Percentiles rank a stretch among this genome's conserved stretches.
Evolutionary conservation across 2,329 filamentous ascomycete genomes (phyloP).

Genomic region (Aspergillus persii): DNA sequence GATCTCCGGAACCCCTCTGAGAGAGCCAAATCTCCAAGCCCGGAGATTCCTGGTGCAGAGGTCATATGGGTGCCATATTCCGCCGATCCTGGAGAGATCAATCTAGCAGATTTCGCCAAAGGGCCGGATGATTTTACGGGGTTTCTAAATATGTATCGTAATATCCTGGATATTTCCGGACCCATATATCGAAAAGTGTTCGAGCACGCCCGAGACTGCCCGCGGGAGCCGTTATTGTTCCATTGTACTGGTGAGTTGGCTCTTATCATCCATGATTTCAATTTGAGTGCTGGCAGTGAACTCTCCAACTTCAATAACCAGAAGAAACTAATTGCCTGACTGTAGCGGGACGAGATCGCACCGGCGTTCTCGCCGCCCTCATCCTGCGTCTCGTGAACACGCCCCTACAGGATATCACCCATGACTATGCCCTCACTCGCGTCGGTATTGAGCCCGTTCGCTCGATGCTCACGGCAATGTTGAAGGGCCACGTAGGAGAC

Average conservation of each 20-base stretch:
- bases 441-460: slow-evolving; percentile 25
- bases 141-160: slow-evolving; percentile 66
- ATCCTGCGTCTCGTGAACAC: slow-evolving; percentile 64
- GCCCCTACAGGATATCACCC: slow-evolving; percentile 55
- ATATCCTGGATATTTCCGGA: slow-evolving; percentile 65
- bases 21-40: slow-evolving; percentile 44
- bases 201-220: slow-evolving; percentile 51
- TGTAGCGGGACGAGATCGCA: slow-evolving; percentile 76
- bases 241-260: slow-evolving; percentile 54
- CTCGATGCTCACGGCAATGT: slow-evolving; percentile 16
- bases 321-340: not conserved
- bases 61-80: slow-evolving; percentile 46
- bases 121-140: slow-evolving; percentile 59
- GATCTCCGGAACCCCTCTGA: slow-evolving; percentile 62
- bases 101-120: slow-evolving; percentile 34
- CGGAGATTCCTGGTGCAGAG: slow-evolving; percentile 57
- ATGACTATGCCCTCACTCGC: slow-evolving; percentile 58
- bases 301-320: not conserved
- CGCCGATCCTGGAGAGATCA: slow-evolving; percentile 46
- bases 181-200: slow-evolving; percentile 60
- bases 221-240: slow-evolving; percentile 56
- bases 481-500: slow-evolving; percentile 17
- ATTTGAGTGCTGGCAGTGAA: not conserved
- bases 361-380: slow-evolving; percentile 68
- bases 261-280: not conserved